These are phyloP conservation scores for Aureobasidium sp. DNA, from an alignment of 2,329 filamentous ascomycete genomes.

Conservation along the genomic window DNA sequence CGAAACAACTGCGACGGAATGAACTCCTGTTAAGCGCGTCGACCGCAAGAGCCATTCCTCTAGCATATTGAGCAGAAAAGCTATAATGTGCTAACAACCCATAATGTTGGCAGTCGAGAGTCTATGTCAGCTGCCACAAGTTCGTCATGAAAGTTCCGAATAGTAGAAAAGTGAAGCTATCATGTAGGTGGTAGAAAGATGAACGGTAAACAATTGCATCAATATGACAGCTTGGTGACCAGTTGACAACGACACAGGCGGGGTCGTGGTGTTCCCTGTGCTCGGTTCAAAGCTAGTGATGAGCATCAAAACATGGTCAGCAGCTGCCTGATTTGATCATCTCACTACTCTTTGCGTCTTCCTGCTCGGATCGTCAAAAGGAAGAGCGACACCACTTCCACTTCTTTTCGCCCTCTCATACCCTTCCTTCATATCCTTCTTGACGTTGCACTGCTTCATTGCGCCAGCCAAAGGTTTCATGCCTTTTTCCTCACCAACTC, in stretches of 20 bases:
- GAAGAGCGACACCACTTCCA: neutral
- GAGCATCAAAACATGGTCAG: neutral
- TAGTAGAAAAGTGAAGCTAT: neutral
- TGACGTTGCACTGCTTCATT: neutral
- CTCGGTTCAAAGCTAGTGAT: neutral
- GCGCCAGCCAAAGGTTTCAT: neutral
- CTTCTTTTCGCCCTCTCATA: neutral
- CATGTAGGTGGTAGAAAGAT: neutral
- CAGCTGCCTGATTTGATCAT: neutral
- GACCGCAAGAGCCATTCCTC: neutral
- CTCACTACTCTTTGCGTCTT: neutral
- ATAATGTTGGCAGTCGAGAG: neutral
- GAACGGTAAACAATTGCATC: constrained; percentile 1
- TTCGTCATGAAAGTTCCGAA: neutral
- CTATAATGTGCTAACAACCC: neutral
- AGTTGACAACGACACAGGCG: neutral
- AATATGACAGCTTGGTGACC: neutral
- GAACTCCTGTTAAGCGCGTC: neutral
- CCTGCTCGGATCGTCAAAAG: neutral
- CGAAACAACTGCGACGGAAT: neutral
- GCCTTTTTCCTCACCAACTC: constrained; percentile 1
- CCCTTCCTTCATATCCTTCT: neutral
- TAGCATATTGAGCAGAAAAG: neutral
- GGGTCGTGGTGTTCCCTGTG: neutral
- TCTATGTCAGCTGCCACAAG: neutral